These are phyloP conservation scores for Plasmodium vinckei DNA, from an alignment of 169 alveolate species.

Conservation along the genomic window DNA sequence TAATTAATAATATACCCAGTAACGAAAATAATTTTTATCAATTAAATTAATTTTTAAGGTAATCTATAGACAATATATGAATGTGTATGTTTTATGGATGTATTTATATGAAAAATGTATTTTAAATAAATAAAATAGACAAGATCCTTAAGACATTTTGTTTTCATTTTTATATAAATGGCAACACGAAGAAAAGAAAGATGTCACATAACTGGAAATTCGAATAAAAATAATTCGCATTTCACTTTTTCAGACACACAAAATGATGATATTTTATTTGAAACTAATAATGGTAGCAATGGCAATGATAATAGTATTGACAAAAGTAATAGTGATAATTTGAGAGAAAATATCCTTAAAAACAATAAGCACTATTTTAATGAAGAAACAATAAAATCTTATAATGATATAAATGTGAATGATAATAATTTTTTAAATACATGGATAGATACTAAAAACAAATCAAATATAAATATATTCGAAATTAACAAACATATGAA, in stretches of 20 bases:
- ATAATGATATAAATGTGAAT: neutral
- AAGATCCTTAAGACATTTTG: neutral
- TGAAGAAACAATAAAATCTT: neutral
- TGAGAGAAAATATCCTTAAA: neutral
- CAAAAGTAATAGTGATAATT: no score
- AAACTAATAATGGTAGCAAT: neutral
- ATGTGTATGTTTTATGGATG: no score
- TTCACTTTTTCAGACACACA: slow-evolving; percentile 14
- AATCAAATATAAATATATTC: neutral
- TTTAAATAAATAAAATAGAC: neutral
- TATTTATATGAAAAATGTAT: no score
- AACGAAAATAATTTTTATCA: no score
- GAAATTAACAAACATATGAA: slow-evolving; percentile 11
- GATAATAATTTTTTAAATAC: no score
- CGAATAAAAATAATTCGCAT: slow-evolving; percentile 28
- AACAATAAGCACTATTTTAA: neutral
- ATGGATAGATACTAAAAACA: neutral
- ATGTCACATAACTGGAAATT: slow-evolving; percentile 54
- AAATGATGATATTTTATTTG: neutral
- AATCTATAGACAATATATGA: no score
- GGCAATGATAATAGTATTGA: neutral
- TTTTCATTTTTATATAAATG: slow-evolving; percentile 13
- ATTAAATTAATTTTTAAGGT: no score
- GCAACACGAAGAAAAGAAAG: slow-evolving; percentile 69
- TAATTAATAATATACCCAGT: no score